phyloP scores from a whole-genome alignment of 306 rosid genomes.

The Arachis hypogaea region DNA sequence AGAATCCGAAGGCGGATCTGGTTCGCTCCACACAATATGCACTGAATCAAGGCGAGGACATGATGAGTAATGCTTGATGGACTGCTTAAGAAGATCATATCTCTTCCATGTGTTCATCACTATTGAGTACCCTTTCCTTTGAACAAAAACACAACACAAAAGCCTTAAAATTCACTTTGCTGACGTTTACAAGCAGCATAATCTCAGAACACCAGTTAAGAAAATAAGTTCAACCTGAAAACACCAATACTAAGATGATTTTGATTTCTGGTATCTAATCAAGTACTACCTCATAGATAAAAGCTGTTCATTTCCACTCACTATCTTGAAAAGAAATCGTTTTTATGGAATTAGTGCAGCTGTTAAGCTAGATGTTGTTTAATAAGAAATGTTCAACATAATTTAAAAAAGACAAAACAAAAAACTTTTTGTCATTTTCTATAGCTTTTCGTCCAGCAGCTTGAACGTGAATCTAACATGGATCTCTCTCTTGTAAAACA shows the following conservation, averaged over 20 bases:
- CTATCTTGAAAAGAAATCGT: no score
- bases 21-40: constrained; percentile 95
- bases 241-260: constrained; percentile 2
- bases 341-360: neutral
- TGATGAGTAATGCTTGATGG: constrained; percentile 77
- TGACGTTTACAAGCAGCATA: constrained; percentile 10
- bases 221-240: constrained; percentile 14
- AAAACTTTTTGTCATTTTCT: neutral
- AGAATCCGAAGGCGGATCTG: constrained; percentile 69
- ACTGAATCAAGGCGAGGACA: constrained; percentile 78
- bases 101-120: constrained; percentile 99
- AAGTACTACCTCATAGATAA: no score
- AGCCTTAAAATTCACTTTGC: neutral
- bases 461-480: neutral
- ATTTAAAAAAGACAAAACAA: no score
- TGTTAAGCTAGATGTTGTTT: neutral
- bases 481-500: neutral
- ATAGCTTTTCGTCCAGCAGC: neutral
- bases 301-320: no score
- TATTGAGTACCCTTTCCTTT: constrained; percentile 88
- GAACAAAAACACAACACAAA: constrained; percentile 16
- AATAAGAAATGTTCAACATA: neutral
- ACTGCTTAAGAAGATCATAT: constrained; percentile 90
- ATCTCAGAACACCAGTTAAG: neutral
- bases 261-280: no score